A percentile compares a stretch with the other conserved stretches of the same genome.
These are phyloP conservation scores for Ophiobolus disseminans DNA, from an alignment of 2,329 filamentous ascomycete species.

Conservation along the genomic window DNA sequence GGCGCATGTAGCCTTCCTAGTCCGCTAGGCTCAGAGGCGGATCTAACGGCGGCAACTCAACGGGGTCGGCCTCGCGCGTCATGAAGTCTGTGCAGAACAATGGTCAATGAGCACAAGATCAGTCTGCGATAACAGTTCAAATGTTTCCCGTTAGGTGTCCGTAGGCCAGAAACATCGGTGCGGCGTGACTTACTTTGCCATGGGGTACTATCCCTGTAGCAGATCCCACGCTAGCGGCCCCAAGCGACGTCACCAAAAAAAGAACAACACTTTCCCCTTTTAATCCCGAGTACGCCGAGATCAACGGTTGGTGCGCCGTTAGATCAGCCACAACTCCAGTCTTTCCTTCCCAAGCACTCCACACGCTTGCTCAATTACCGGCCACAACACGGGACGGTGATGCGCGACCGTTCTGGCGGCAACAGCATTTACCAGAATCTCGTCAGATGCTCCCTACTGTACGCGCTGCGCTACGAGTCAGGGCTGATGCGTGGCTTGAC, in stretches of 20 bases:
- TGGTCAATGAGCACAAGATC: background rate
- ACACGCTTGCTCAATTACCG: background rate
- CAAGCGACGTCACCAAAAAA: background rate
- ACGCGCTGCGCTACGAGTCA: constrained; percentile 7
- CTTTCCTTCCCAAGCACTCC: background rate
- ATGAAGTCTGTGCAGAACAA: no score
- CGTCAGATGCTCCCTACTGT: constrained; percentile 1
- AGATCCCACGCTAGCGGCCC: background rate
- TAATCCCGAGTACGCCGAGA: constrained; percentile 2
- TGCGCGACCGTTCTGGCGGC: background rate
- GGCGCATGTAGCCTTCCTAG: no score
- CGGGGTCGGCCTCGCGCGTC: no score
- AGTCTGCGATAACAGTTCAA: constrained; percentile 3
- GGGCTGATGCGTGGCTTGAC: constrained; percentile 1
- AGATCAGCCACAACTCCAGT: background rate
- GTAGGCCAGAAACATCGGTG: no score
- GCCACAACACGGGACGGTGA: background rate
- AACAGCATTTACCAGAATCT: background rate
- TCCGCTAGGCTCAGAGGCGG: no score
- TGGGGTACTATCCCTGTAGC: no score
- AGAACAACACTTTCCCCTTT: background rate
- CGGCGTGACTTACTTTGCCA: no score
- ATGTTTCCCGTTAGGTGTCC: no score
- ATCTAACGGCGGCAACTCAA: no score
- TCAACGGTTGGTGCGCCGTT: background rate